phyloP scores from a whole-genome alignment of 495 filamentous ascomycete genomes.

The Hypomontagnella submonticulosa region DNA sequence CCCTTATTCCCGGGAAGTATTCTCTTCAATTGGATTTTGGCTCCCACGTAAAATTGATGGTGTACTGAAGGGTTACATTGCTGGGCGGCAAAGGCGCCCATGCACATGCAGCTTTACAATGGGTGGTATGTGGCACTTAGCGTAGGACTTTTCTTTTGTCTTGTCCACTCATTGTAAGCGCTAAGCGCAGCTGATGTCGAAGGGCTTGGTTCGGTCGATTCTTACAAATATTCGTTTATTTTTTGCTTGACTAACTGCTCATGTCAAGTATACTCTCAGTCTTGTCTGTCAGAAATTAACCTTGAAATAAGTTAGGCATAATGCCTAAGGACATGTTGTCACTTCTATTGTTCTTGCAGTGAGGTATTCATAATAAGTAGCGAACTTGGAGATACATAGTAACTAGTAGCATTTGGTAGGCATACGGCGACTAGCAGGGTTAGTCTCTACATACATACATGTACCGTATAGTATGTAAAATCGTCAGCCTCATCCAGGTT shows the following conservation, averaged over 20 bases:
- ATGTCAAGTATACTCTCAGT: too few relatives aligned
- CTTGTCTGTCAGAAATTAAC: too few relatives aligned
- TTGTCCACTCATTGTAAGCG: slow-evolving; percentile 27
- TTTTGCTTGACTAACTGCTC: background rate
- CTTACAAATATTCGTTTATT: background rate
- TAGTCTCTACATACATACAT: slow-evolving; percentile 3
- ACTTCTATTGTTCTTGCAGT: too few relatives aligned
- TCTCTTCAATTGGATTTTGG: slow-evolving; percentile 18
- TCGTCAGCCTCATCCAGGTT: slow-evolving; percentile 41
- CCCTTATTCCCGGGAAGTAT: slow-evolving; percentile 21
- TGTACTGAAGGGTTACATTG: slow-evolving; percentile 37
- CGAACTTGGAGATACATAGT: too few relatives aligned
- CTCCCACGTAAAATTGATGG: slow-evolving; percentile 25
- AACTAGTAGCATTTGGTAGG: too few relatives aligned
- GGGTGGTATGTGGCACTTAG: slow-evolving; percentile 6
- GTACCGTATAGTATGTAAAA: background rate
- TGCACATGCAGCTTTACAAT: slow-evolving; percentile 26
- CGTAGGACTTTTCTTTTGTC: slow-evolving; percentile 4
- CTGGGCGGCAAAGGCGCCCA: slow-evolving; percentile 36
- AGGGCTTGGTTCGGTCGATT: slow-evolving; percentile 7
- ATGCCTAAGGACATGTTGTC: too few relatives aligned
- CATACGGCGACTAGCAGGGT: slow-evolving; percentile 27
- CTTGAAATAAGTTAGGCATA: too few relatives aligned
- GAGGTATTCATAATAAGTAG: too few relatives aligned
- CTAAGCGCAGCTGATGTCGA: slow-evolving; percentile 35